Base-by-base conservation (phyloP, 1,284 basidiomycete genomes). In the Malassezia yamatoensis region DNA sequence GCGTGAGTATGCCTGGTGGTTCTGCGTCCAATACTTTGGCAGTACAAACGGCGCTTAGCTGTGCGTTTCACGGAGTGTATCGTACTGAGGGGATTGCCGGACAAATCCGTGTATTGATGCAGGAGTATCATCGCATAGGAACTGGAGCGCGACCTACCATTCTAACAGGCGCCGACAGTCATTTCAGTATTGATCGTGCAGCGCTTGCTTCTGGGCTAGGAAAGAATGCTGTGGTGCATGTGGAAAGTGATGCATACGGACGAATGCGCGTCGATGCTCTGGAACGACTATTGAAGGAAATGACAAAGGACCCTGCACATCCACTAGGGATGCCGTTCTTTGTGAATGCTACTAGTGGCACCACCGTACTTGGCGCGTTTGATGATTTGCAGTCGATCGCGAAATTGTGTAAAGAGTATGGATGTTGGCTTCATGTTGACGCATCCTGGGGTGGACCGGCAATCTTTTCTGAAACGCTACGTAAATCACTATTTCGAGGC, bases 311-410 rank as follows among this genome's bases (percentile, higher is more conserved):
- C 7, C 50, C 54, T 8, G 44, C 36, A 6, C 54, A 56, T 11
- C 46, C 59, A 1, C 40, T 21, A 3, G 67, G 69, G 9, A 58
- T 55, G 4, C 77, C 77, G 5, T 76, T 77, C 61, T 76, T 76
- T 49, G 70, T 78, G 65, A 77, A 76, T 52, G 75, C 75, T 9
- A 78, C 77, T 1, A 70, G 76, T 3, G 77, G 77, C 8, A 74
- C 76, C 13, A 78, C 77, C 0, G 76, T 78, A 7, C 58, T 75
- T 7, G 76, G 77, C 16, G 70, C 73, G 4, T 78, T 70, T 51
- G 77, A 78, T 51, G 66, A 75, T 4, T 61, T 77, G 15, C 48
- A 58, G 10, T 64, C 62, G 32, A 70, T 77, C 33, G 58, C 75
- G 12, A 61, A 61, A 2, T 45, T 76, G 4, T 74, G 74, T 47